A percentile compares a stretch with the other conserved stretches of the same genome.
Evolutionary conservation across 2,329 filamentous ascomycete species (phyloP).

Genomic region (Beauveria sp.): DNA sequence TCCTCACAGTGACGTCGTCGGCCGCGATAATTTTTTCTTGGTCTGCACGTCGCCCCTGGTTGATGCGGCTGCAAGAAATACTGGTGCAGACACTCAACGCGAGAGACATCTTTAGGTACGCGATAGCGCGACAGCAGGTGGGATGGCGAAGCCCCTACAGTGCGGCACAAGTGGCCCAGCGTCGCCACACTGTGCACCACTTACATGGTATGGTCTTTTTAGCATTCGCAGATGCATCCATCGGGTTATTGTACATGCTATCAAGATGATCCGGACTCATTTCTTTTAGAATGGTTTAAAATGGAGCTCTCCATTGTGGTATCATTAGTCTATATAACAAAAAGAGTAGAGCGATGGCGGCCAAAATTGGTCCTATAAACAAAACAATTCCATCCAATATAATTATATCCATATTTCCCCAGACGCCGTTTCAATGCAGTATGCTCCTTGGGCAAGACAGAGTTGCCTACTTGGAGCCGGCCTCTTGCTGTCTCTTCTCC

Average conservation of each 20-base stretch:
- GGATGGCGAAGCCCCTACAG: not conserved
- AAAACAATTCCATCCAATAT: not conserved
- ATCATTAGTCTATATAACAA: not conserved
- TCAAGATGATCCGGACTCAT: too few species aligned
- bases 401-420: not conserved
- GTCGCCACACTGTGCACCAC: not conserved
- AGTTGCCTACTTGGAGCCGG: not conserved
- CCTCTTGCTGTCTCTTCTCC: not conserved
- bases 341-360: not conserved
- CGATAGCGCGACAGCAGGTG: not conserved
- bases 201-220: not conserved
- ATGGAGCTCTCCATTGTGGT: not conserved
- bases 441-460: not conserved
- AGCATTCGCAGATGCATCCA: too few species aligned
- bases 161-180: not conserved
- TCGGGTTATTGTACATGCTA: too few species aligned
- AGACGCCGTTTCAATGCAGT: slow-evolving; percentile 9
- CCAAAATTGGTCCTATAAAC: not conserved
- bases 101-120: not conserved
- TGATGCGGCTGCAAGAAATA: not conserved
- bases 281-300: too few species aligned
- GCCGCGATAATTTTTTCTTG: not conserved
- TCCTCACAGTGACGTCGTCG: not conserved
- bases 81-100: not conserved
- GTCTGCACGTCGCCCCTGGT: not conserved